phyloP scores from a whole-genome alignment of 257 asterid genomes.

The Ajuga chamaepitys region DNA sequence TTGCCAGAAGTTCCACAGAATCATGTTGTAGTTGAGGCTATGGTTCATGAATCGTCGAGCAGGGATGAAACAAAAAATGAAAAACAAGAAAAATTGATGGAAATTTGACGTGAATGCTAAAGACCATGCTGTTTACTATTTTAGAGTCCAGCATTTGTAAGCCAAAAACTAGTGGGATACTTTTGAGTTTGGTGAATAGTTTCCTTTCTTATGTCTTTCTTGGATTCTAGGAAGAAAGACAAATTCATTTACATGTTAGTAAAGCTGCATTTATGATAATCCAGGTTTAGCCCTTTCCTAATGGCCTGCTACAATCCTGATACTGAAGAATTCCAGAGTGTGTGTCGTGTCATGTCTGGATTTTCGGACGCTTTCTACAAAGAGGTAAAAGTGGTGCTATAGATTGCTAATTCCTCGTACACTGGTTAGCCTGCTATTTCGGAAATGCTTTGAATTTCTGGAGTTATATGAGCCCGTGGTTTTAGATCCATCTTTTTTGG shows the following conservation, averaged over 20 bases:
- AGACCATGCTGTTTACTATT: neutral
- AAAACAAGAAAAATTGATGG: neutral
- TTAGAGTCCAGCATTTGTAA: neutral
- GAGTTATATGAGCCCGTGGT: neutral
- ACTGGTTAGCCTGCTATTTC: neutral
- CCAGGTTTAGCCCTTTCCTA: slow-evolving; percentile 87
- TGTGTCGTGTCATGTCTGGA: slow-evolving; percentile 92
- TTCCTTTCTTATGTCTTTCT: neutral
- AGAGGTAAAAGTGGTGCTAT: slow-evolving; percentile 39
- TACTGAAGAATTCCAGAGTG: slow-evolving; percentile 80
- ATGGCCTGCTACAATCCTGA: slow-evolving; percentile 92
- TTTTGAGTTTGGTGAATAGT: neutral
- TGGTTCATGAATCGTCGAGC: neutral
- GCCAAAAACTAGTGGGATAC: neutral
- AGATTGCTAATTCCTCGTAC: neutral
- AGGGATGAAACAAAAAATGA: neutral
- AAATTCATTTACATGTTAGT: neutral
- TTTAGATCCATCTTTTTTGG: neutral
- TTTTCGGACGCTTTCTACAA: slow-evolving; percentile 78
- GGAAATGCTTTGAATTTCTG: neutral
- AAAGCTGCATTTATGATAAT: slow-evolving; percentile 15
- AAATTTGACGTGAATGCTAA: neutral
- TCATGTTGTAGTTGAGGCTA: neutral
- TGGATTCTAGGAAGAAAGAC: neutral
- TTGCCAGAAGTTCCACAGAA: neutral